Base-by-base conservation (phyloP, 805 yeast species). In the Tetrapisispora arboricola region DNA sequence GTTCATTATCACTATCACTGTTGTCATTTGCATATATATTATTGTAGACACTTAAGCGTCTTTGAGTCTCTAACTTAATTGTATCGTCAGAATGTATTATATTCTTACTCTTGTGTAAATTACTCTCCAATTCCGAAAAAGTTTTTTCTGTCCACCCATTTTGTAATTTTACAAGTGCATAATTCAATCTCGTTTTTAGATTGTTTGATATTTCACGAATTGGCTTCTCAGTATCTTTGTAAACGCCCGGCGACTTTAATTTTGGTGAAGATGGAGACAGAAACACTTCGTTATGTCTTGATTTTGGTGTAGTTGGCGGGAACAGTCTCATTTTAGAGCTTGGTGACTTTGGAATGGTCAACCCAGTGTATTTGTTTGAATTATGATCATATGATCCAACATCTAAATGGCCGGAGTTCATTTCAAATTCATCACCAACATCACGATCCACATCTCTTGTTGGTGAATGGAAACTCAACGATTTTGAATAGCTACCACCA, bases 81-180 rank as follows among this genome's bases (percentile, higher is more conserved):
- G 28, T 27, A 19, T 36, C 39, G n/a, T 19, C 21, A 6, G 36
- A 32, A 22, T 45, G 42, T 30, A 49, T 33, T 31, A 48, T 49
- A 17, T 38, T 44, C 19, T 54, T 34, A 16, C 18, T 30, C 4
- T 36, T 35, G 20, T 44, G 41, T 32, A 49, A 35, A 33, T 49
- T 53, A 21, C 38, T 44, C 18, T 55, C 57, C 17, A 57, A 43
- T 39, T 55, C 57, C 7, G 58, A 50, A 34, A 57, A 40, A 13
- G 57, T 55, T 37, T 54, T 54, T 26, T 54, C 58, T 7, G 44
- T 49, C 61, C 65, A 57, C 3, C 63, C 58, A 32, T 58, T 53
- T 39, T 65, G 65, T 39, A 63, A 52, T 46, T 65, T 66, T 10
- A 65, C 63, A 46, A 64, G 57, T 1, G 72, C 72, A 48, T 66